These are phyloP conservation scores for Aspergillus campestris DNA, from an alignment of 495 filamentous ascomycete species.

Conservation along the genomic window DNA sequence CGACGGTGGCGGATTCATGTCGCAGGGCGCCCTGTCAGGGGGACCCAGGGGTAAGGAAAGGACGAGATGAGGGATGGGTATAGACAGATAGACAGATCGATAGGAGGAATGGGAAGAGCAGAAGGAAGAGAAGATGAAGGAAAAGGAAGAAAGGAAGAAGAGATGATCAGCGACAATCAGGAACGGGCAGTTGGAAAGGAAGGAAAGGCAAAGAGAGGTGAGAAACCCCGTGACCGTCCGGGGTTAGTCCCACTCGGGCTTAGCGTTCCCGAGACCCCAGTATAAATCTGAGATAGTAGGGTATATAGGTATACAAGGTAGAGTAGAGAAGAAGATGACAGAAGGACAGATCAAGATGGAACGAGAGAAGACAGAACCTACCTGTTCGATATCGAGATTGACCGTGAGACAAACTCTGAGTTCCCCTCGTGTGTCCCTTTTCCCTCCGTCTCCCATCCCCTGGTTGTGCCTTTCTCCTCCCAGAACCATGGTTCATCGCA, in stretches of 20 bases:
- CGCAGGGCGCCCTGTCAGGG: conserved; percentile 11
- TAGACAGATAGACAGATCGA: conserved; percentile 4
- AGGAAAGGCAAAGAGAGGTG: conserved; percentile 7
- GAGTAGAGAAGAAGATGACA: neutral
- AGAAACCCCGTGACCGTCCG: conserved; percentile 32
- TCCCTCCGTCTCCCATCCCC: too few species aligned
- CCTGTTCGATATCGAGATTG: too few species aligned
- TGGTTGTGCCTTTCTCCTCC: neutral
- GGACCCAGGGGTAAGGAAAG: conserved; percentile 3
- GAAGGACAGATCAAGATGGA: too few species aligned
- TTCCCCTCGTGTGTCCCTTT: too few species aligned
- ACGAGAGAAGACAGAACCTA: neutral
- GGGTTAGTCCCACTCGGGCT: conserved; percentile 22
- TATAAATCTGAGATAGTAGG: conserved; percentile 17
- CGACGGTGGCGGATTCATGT: conserved; percentile 29
- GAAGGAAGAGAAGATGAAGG: conserved; percentile 3
- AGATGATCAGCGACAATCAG: conserved; percentile 8
- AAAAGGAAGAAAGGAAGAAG: neutral
- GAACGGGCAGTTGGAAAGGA: conserved; percentile 3
- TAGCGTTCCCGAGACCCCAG: conserved; percentile 31
- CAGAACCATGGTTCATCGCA: neutral
- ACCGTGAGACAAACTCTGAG: too few species aligned
- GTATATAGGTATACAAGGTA: conserved; percentile 24
- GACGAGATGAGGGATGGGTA: neutral
- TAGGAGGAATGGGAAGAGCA: neutral